phyloP scores from a whole-genome alignment of 805 yeast genomes.

The Hanseniaspora guilliermondii region DNA sequence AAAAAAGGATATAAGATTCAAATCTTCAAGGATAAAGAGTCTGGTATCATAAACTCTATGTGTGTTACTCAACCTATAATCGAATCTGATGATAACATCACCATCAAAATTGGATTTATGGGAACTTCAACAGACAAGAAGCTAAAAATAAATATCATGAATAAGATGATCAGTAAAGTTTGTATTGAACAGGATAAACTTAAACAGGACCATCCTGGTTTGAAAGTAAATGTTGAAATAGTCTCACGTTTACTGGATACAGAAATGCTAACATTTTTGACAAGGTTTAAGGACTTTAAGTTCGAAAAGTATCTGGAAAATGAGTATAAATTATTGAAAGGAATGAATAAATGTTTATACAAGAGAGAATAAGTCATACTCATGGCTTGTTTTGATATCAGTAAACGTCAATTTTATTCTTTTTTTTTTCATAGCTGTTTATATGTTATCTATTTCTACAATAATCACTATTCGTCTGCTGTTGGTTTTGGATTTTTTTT shows the following conservation, averaged over 20 bases:
- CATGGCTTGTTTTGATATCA: neutral
- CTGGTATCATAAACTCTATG: neutral
- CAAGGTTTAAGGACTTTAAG: neutral
- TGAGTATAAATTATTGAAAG: neutral
- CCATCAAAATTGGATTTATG: constrained; percentile 5
- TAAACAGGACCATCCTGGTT: neutral
- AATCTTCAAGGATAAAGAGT: constrained; percentile 1
- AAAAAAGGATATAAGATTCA: neutral
- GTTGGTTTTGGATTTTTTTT: no score
- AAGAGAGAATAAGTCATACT: neutral
- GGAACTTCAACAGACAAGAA: constrained; percentile 10
- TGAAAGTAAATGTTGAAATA: neutral
- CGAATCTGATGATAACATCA: neutral
- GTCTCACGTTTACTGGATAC: neutral
- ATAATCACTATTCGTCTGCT: no score
- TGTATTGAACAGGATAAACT: neutral
- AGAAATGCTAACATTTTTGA: neutral
- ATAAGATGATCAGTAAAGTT: constrained; percentile 1
- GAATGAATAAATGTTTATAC: neutral
- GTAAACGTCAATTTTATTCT: neutral
- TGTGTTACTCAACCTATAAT: constrained; percentile 2
- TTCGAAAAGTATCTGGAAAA: neutral
- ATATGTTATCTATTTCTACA: no score
- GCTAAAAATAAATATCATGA: neutral
- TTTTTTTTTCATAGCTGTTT: no score